Base-by-base conservation (phyloP, 2,329 filamentous ascomycete species). In the Ascochyta lentis region DNA sequence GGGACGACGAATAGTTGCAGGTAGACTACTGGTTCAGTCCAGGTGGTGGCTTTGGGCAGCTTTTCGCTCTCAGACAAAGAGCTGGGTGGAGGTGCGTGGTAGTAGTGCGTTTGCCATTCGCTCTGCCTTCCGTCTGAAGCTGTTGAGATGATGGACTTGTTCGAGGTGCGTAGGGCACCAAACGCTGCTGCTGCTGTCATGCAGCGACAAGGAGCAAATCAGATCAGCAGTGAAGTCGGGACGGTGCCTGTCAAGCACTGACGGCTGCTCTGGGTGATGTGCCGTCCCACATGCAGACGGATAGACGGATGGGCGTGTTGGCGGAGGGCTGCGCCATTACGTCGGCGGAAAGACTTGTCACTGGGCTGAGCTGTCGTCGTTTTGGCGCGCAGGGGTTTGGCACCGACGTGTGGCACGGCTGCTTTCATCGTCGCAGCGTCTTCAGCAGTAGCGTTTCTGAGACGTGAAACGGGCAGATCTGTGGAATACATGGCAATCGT, bases 271-370 rank as follows among this genome's bases (percentile, higher is more conserved):
- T 7, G 13, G 38, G 22, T 34, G 34, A 43, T 31, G 41, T 49
- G 46, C 24, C 48, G 24, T 34, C 5, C 35, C 29, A 41, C 46
- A 29, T 41, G 46, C 27, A 43, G 16, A 56, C 53, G 53, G 53
- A 41, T 42, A 56, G 49, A 52, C 49, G 49, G 49, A 52, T 42
- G 29, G 38, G 27, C 26, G 34, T 27, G 49, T 26, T 45, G 49
- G 42, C 41, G 47, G 38, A 23, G n/a, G n/a, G 24, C 39, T 43
- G 48, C 48, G 48, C 48, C 48, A 50, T 40, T 40, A 43, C 33
- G 10, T 19, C 15, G 27, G 19, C 41, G 15, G 27, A 10, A 35
- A 9, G 9, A 16, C 41, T 22, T 22, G 46, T 24, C 35, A 41
- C 4, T 8, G 31, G 41, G 12, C 37, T 12, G 31, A 31, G 12